Evolutionary conservation across 1,139 yeast genomes (phyloP).

Genomic region (Suhomyces anneliseae): DNA sequence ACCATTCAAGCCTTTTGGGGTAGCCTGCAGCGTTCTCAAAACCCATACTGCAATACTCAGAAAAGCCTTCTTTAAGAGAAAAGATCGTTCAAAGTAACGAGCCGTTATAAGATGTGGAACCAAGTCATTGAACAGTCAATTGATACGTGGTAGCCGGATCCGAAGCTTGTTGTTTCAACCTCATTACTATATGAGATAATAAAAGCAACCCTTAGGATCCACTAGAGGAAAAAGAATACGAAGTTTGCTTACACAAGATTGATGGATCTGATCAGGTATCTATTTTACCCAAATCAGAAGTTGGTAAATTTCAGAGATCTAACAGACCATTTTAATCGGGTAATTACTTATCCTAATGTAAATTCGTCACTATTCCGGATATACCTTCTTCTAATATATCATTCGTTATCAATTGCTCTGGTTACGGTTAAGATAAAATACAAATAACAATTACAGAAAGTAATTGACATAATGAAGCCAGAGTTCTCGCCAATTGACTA

Average conservation of each 20-base stretch:
- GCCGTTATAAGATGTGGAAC: neutral
- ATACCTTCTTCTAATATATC: neutral
- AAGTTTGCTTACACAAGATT: constrained; percentile 1
- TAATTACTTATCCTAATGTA: neutral
- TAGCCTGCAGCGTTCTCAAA: constrained; percentile 3
- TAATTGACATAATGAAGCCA: neutral
- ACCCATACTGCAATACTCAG: constrained; percentile 13
- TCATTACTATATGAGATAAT: neutral
- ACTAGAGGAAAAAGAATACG: constrained; percentile 1
- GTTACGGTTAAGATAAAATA: neutral
- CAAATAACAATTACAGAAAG: too few relatives aligned
- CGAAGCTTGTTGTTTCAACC: too few relatives aligned
- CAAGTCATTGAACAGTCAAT: neutral
- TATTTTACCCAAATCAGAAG: neutral
- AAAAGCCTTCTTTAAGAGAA: neutral
- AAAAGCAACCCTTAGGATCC: neutral
- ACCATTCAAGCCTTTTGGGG: neutral
- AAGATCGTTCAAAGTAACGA: neutral
- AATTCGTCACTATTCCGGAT: constrained; percentile 7
- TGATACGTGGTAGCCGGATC: neutral
- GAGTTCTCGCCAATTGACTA: neutral
- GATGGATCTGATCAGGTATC: neutral
- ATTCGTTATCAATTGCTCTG: neutral
- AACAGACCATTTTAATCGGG: neutral
- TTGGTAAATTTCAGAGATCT: neutral